Evolutionary conservation across 1,284 basidiomycete species (phyloP), one percentile per base, ranked within the genome.

Genomic region (Phlebopus sp.): DNA sequence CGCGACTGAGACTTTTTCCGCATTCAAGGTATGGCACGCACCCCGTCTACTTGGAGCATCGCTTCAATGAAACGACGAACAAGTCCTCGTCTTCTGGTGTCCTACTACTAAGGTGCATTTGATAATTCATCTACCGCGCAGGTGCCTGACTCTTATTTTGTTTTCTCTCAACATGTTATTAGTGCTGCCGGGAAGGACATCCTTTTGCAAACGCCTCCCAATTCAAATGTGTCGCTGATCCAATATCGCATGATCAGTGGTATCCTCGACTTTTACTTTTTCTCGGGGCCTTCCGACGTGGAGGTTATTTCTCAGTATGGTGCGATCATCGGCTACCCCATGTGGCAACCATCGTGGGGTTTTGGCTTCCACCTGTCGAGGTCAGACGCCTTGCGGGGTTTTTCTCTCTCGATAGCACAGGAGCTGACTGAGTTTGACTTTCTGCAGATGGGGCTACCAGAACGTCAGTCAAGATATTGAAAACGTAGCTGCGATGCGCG

Each of bases 321-420:
- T 8, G 69, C 63, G 10, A 61, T 79, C 13, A 70, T 83, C 34
- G 85, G 85, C 1, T 67, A 78, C 38, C 83, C 85, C 2, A 78
- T 75, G 6, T 82, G 82, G 81, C 78, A 83, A 54, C 84, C 84
- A 4, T 70, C 73, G 31, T 87, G 82, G 80, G 80, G 76, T 4
- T 83, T 86, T 54, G 85, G 85, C 5, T 84, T 86, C 67, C 85
- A 87, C 49, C 70, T 85, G 21, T 86, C 84, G 68, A 70, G 82
- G 72, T 84, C 52, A 19, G 63, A 25, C 36, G 23, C 2, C 32
- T n/a, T 15, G 29, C 14, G 7, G 5, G 5, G 13, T 17, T 10
- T 5, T 18, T 25, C 15, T 6, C n/a, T 36, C 14, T 14, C 6
- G 7, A 19, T 15, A 17, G 5, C 14, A 1, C 3, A 7, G 29